Evolutionary conservation across 148 eudicot species (phyloP).

Genomic region (Cornus suecica): DNA sequence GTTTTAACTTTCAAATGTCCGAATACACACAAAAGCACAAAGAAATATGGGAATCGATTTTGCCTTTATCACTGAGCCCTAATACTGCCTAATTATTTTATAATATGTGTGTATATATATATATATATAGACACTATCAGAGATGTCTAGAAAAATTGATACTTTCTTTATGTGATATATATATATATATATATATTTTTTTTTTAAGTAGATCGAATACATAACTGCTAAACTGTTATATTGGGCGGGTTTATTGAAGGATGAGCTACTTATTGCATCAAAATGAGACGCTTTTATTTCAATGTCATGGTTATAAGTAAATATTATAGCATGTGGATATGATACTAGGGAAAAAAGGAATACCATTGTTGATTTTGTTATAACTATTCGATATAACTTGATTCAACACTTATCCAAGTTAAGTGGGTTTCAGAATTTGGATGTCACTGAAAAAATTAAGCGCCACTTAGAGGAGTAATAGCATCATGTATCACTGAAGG

Average conservation of each 20-base stretch:
- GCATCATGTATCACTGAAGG: too few species aligned
- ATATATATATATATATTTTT: too few species aligned
- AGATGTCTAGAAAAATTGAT: too few species aligned
- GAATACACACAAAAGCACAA: not conserved
- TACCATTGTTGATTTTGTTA: too few species aligned
- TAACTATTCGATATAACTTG: not conserved
- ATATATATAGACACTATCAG: not conserved
- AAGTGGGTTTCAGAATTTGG: too few species aligned
- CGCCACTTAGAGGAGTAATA: too few species aligned
- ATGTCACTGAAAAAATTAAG: too few species aligned
- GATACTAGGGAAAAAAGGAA: too few species aligned
- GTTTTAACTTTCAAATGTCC: not conserved
- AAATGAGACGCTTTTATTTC: not conserved
- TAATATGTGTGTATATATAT: not conserved
- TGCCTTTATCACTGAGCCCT: not conserved
- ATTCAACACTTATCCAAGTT: too few species aligned
- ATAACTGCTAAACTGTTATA: not conserved
- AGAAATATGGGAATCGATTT: too few species aligned
- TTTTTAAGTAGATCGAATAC: slow-evolving; percentile 1
- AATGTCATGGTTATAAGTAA: not conserved
- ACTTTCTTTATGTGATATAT: too few species aligned
- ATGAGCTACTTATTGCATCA: not conserved
- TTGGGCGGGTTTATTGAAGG: not conserved
- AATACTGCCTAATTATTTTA: not conserved
- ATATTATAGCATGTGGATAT: too few species aligned